phyloP scores from a whole-genome alignment of 2,329 filamentous ascomycete genomes.

The Sporothrix sp. region DNA sequence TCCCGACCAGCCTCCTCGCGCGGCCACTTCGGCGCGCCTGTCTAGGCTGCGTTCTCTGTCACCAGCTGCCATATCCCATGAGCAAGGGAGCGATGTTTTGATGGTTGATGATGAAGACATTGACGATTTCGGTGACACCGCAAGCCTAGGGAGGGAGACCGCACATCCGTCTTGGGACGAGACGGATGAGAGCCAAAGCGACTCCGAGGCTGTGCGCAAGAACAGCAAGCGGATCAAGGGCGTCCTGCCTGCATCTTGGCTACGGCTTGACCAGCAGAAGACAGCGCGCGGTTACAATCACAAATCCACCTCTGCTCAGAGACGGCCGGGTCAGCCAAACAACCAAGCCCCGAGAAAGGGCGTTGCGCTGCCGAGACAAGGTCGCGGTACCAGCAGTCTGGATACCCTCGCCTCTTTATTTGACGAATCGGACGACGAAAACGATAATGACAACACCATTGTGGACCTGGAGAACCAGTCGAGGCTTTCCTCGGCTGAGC shows the following conservation, averaged over 20 bases:
- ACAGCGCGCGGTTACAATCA: conserved; percentile 19
- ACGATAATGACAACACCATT: conserved; percentile 21
- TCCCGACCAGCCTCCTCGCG: conserved; percentile 1
- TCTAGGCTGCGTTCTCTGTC: not conserved
- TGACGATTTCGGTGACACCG: conserved; percentile 2
- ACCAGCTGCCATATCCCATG: not conserved
- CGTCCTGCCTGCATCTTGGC: conserved; percentile 58
- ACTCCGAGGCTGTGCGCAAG: conserved; percentile 31
- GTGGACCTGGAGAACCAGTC: not conserved
- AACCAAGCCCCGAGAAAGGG: conserved; percentile 35
- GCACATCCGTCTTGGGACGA: conserved; percentile 2
- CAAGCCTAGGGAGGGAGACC: not conserved
- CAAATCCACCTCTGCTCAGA: conserved; percentile 18
- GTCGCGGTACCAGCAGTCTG: conserved; percentile 20
- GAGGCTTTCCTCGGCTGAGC: not conserved
- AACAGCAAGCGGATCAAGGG: conserved; percentile 43
- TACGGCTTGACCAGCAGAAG: conserved; percentile 46
- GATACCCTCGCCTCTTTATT: conserved; percentile 30
- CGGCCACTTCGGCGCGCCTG: not conserved
- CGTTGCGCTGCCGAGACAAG: conserved; percentile 37
- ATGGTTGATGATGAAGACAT: conserved; percentile 1
- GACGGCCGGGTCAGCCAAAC: conserved; percentile 26
- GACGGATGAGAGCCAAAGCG: conserved; percentile 27
- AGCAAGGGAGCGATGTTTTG: not conserved
- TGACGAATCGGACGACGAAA: conserved; percentile 31